Percentiles rank a stretch among this genome's conserved stretches.
phyloP scores from a whole-genome alignment of 371 early-diverging fungal species.

The Actinomucor elegans region DNA sequence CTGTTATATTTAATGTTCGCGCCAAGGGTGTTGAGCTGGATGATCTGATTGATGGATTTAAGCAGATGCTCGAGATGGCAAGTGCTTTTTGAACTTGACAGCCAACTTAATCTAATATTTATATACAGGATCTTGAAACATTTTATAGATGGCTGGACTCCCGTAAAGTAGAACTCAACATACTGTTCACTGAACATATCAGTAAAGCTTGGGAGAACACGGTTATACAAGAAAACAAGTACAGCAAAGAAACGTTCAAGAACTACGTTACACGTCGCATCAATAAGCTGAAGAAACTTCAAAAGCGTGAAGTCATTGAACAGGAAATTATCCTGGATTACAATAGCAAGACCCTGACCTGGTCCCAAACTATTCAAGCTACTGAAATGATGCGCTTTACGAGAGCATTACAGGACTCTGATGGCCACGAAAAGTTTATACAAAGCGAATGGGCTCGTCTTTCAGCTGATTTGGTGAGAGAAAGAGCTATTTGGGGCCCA shows the following conservation, averaged over 20 bases:
- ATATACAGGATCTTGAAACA: conserved; percentile 42
- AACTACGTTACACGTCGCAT: conserved; percentile 47
- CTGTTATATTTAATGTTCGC: conserved; percentile 40
- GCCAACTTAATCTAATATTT: neutral
- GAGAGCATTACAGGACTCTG: conserved; percentile 63
- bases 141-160: conserved; percentile 62
- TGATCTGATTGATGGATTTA: conserved; percentile 67
- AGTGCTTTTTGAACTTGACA: too few species aligned
- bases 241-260: conserved; percentile 57
- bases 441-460: conserved; percentile 68
- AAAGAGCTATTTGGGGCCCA: conserved; percentile 68
- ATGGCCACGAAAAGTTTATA: conserved; percentile 62
- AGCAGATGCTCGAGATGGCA: conserved; percentile 48
- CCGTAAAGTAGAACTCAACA: conserved; percentile 46
- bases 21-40: conserved; percentile 54
- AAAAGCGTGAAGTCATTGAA: conserved; percentile 49
- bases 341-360: conserved; percentile 48
- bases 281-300: conserved; percentile 57
- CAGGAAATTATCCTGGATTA: conserved; percentile 59
- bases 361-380: conserved; percentile 66
- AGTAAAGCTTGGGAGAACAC: conserved; percentile 63
- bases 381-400: conserved; percentile 60
- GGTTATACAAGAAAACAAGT: conserved; percentile 51
- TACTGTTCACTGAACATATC: conserved; percentile 56
- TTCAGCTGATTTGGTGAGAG: conserved; percentile 51